These are phyloP conservation scores for Daedalea quercina DNA, from an alignment of 768 basidiomycete genomes.

Conservation along the genomic window DNA sequence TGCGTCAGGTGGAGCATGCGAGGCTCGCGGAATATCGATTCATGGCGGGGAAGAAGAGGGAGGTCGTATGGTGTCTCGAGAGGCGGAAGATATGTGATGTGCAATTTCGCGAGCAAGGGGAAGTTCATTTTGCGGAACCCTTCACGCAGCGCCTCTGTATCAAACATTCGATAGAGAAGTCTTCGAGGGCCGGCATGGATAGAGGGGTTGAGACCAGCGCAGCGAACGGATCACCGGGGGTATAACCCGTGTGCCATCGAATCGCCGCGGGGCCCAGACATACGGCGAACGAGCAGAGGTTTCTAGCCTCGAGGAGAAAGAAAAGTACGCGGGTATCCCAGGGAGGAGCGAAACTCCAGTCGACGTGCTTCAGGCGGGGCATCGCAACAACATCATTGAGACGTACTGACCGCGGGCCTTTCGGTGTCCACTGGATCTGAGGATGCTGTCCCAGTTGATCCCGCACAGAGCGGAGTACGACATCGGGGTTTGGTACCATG, in stretches of 20 bases:
- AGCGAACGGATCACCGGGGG: no score
- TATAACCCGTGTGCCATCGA: slow-evolving; percentile 5
- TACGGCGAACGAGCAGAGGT: not conserved
- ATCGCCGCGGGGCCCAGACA: not conserved
- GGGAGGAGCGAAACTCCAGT: slow-evolving; percentile 1
- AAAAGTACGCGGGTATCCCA: not conserved
- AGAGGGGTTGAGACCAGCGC: not conserved
- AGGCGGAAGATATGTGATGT: slow-evolving; percentile 23
- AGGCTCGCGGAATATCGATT: slow-evolving; percentile 50
- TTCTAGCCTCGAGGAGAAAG: not conserved
- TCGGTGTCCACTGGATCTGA: no score
- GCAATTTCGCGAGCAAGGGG: slow-evolving; percentile 38
- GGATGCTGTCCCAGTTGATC: not conserved
- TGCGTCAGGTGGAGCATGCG: slow-evolving; percentile 44
- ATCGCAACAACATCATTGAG: not conserved
- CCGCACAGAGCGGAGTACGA: not conserved
- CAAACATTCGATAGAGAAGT: slow-evolving; percentile 37
- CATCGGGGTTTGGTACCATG: not conserved
- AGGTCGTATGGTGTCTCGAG: not conserved
- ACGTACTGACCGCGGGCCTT: no score
- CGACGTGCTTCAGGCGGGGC: not conserved
- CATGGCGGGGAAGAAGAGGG: slow-evolving; percentile 39
- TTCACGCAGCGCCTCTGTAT: slow-evolving; percentile 31
- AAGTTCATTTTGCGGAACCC: slow-evolving; percentile 38
- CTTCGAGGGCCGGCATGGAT: slow-evolving; percentile 30